These are phyloP conservation scores for Kurtzmaniella quercitrusa DNA, from an alignment of 1,139 yeast genomes.

Conservation along the genomic window DNA sequence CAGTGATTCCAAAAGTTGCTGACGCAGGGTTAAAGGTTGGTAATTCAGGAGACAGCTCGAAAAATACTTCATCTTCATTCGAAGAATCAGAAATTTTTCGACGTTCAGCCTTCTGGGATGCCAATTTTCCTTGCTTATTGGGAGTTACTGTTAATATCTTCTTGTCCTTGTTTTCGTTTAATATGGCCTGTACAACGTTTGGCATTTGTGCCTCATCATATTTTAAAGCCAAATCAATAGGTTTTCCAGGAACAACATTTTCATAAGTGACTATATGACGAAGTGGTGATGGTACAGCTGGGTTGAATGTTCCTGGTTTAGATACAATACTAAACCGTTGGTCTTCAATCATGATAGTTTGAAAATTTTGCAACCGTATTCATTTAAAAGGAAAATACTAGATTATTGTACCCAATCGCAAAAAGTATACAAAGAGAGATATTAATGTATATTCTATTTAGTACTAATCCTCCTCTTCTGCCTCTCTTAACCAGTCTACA, in stretches of 20 bases:
- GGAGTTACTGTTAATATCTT: not conserved
- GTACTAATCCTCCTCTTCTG: slow-evolving; percentile 66
- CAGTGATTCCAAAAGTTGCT: not conserved
- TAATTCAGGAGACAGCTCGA: slow-evolving; percentile 6
- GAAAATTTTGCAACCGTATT: not conserved
- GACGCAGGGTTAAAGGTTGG: not conserved
- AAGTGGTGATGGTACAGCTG: slow-evolving; percentile 1
- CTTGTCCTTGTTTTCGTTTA: not conserved
- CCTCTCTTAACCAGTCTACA: slow-evolving; percentile 83
- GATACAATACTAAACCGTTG: not conserved
- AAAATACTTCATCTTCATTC: slow-evolving; percentile 3
- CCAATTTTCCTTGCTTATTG: not conserved
- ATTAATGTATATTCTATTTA: not conserved
- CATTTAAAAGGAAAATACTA: not conserved
- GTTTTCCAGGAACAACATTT: not conserved
- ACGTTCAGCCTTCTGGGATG: not conserved
- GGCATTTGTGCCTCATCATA: not conserved
- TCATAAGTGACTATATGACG: not conserved
- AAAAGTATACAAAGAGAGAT: not conserved
- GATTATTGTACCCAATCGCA: not conserved
- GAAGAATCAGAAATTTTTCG: slow-evolving; percentile 1
- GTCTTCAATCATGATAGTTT: not conserved
- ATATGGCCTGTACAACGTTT: not conserved
- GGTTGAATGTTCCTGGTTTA: not conserved
- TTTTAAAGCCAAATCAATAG: not conserved